These are phyloP conservation scores for Hygrophila difformis DNA, from an alignment of 257 asterid species.

Conservation along the genomic window DNA sequence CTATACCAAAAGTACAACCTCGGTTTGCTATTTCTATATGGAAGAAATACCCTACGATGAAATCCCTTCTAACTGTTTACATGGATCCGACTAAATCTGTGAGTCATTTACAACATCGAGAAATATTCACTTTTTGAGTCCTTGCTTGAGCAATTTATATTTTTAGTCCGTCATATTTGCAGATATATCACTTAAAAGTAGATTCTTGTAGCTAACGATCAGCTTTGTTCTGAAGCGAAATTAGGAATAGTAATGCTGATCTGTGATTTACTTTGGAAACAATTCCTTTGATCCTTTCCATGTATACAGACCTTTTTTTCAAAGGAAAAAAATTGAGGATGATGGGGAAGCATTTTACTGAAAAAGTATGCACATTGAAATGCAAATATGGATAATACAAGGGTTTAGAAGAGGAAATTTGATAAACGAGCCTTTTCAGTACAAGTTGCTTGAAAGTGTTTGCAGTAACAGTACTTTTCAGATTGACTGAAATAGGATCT, in stretches of 20 bases:
- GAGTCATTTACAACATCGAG: slow-evolving; percentile 27
- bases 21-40: slow-evolving; percentile 83
- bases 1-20: slow-evolving; percentile 95
- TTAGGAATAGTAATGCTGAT: too few species aligned
- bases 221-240: too few species aligned
- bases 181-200: too few species aligned
- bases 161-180: too few species aligned
- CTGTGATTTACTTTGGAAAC: too few species aligned
- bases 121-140: too few species aligned
- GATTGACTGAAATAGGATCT: not conserved
- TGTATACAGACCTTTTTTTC: too few species aligned
- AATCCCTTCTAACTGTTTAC: slow-evolving; percentile 80
- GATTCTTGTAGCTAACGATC: too few species aligned
- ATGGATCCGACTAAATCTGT: slow-evolving; percentile 88
- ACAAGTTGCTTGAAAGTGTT: slow-evolving; percentile 5
- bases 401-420: not conserved
- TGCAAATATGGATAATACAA: not conserved
- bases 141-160: too few species aligned
- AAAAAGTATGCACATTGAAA: not conserved
- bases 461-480: not conserved
- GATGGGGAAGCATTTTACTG: too few species aligned
- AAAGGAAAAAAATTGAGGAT: too few species aligned
- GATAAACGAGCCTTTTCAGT: not conserved
- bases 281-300: too few species aligned
- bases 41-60: slow-evolving; percentile 94